Conservation (phyloP, 2,329 filamentous ascomycete species). For the Neopestalotiopsis clavispora region DNA sequence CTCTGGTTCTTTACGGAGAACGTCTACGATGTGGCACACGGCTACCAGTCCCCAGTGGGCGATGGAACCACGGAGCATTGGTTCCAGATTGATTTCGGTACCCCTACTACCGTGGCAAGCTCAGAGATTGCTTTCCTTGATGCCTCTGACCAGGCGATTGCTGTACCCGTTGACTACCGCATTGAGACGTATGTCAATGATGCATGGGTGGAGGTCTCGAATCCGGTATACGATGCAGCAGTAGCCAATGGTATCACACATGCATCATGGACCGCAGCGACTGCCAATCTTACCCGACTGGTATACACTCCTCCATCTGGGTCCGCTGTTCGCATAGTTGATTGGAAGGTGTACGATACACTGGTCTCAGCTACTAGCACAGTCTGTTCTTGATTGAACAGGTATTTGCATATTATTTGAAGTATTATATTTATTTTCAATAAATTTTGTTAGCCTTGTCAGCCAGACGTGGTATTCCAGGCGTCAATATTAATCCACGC, state of each 20-base stretch:
- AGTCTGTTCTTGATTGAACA: neutral
- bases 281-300: conserved; percentile 34
- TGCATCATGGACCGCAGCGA: conserved; percentile 33
- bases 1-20: conserved; percentile 43
- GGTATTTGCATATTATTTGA: neutral
- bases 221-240: conserved; percentile 23
- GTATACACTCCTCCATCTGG: conserved; percentile 37
- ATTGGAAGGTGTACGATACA: conserved; percentile 40
- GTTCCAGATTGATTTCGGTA: conserved; percentile 43
- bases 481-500: conserved; percentile 2
- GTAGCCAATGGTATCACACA: conserved; percentile 43
- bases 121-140: conserved; percentile 43
- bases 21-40: conserved; percentile 33
- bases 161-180: conserved; percentile 33
- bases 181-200: conserved; percentile 31
- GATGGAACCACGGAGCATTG: conserved; percentile 34
- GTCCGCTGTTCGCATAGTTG: conserved; percentile 39
- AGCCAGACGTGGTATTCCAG: neutral
- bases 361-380: neutral
- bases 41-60: conserved; percentile 39
- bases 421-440: neutral
- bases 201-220: conserved; percentile 35
- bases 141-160: conserved; percentile 31
- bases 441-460: too few species aligned
- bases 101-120: conserved; percentile 29